Conservation (phyloP, 768 basidiomycete species). For the Podaxis carcinomalis region DNA sequence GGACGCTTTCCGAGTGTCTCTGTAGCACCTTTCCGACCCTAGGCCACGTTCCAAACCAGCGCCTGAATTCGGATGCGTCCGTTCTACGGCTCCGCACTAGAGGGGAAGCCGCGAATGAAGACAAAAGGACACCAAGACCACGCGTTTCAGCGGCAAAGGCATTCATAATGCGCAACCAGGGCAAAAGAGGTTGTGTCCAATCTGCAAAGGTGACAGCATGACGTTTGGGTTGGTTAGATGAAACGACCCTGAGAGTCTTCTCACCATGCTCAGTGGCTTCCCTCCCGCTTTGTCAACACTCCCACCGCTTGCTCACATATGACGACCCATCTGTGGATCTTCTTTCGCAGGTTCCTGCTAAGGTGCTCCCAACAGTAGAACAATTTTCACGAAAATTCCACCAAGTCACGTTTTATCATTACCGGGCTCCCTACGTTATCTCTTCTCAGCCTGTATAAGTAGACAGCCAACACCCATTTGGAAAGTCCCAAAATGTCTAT, state of each 20-base stretch:
- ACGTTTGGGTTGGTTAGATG: not conserved
- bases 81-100: not conserved
- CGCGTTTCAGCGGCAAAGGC: not conserved
- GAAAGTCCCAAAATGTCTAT: constrained; percentile 20
- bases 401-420: not conserved
- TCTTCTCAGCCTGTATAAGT: not conserved
- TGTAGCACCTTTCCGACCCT: not conserved
- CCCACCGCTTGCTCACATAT: not conserved
- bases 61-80: not conserved
- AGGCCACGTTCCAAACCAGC: not conserved
- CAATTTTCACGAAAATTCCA: not conserved
- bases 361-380: not conserved
- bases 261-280: not conserved
- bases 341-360: not conserved
- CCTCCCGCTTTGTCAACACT: not conserved
- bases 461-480: not conserved
- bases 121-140: not conserved
- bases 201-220: not conserved
- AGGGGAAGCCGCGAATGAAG: not conserved
- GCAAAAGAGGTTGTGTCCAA: not conserved
- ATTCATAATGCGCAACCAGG: not conserved
- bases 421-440: not conserved
- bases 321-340: not conserved
- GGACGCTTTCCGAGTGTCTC: not conserved
- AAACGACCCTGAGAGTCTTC: not conserved